Conservation (phyloP, 2,329 filamentous ascomycete species). For the Cladosporium sp. region DNA sequence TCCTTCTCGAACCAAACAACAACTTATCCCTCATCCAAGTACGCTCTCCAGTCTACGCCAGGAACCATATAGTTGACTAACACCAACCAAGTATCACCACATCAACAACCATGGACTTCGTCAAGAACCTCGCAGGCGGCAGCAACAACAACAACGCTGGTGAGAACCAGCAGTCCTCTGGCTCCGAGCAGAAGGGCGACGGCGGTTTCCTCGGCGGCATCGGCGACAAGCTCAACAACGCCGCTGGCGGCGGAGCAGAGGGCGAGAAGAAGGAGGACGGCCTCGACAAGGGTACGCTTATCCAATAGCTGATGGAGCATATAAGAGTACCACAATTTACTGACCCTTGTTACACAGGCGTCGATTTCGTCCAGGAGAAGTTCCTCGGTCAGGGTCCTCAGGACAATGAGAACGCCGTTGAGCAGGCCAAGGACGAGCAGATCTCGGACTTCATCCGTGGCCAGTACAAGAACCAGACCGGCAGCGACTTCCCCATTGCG, state of each 20-base stretch:
- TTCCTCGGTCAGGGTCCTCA: conserved; percentile 67
- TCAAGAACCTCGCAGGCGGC: conserved; percentile 44
- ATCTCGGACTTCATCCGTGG: conserved; percentile 67
- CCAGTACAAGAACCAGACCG: conserved; percentile 66
- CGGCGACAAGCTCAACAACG: conserved; percentile 65
- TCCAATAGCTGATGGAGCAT: too few species aligned
- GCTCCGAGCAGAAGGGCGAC: conserved; percentile 21
- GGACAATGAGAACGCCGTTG: conserved; percentile 64
- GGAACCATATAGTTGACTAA: not conserved
- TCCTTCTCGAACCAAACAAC: not conserved
- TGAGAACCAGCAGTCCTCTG: conserved; percentile 23
- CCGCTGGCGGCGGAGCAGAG: conserved; percentile 67
- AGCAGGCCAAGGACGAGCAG: conserved; percentile 80
- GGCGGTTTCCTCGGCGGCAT: conserved; percentile 54
- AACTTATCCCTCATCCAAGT: not conserved
- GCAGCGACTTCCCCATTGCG: conserved; percentile 64
- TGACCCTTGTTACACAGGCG: conserved; percentile 44
- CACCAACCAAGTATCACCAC: not conserved
- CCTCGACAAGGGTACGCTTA: conserved; percentile 88
- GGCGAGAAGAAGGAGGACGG: conserved; percentile 78
- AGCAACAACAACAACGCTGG: conserved; percentile 30
- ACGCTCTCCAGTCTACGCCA: not conserved
- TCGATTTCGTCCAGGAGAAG: conserved; percentile 76
- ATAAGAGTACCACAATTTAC: not conserved
- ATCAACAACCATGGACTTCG: conserved; percentile 41